Base-by-base conservation (phyloP, 345 rosid genomes). In the Trapa bicornis region DNA sequence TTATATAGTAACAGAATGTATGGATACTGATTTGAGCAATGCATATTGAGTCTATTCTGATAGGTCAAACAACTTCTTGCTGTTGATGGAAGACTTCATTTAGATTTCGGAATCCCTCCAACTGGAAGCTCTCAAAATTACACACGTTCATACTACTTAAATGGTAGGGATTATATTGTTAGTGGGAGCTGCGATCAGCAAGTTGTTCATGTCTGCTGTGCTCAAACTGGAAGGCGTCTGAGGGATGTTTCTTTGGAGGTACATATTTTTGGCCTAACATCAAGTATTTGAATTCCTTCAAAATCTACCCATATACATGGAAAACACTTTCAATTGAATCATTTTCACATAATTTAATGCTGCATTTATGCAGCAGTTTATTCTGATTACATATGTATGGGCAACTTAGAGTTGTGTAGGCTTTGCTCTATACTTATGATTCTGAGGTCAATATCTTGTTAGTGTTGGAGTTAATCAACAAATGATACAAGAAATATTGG, bases 181-280 rank as follows among this genome's bases (percentile, higher is more conserved):
- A 93, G 90, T 68, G 97, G 98, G 67, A 90, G 98, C 66, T 86
- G 96, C 56, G 97, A 93, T 70, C 97, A 93, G 76, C 92, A 84
- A 65, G 79, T 87, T 64, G 85, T 90, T 57, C 98, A 92, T 58
- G 80, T 93, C 72, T 88, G 96, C 73, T 90, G 98, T 77, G 96
- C 98, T 68, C 98, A 88, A 82, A 93, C 98, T 43, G 98, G 98
- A 77, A 87, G 91, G 74, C 98, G 98, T 62, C 87, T 93, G 63
- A 88, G 87, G 78, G 98, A 93, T 75, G 75, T 93, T 71, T 82
- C 87, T 64, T 76, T 93, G 83, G 97, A 90, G 98, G 98, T 93
- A 80, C 61, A 33, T 35, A 39, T 32, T 58, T 32, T 58, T n/a
- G 63, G 63, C 13, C 37, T 1, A 58, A n/a, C 38, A 35, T 32